Evolutionary conservation across 1,284 basidiomycete species (phyloP).

Genomic region (Irpex sp.): DNA sequence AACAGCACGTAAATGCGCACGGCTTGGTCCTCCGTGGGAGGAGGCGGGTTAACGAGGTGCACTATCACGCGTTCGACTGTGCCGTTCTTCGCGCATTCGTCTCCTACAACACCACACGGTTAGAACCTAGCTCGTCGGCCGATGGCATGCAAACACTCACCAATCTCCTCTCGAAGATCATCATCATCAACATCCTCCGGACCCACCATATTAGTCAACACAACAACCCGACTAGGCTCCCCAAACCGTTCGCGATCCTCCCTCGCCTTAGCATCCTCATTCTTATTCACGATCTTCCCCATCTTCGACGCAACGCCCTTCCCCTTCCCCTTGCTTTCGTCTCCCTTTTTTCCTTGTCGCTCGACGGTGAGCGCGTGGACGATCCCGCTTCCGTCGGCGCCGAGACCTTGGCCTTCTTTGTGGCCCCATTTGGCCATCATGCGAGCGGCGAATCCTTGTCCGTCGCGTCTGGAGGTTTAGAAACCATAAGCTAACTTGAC

Average conservation of each 20-base stretch:
- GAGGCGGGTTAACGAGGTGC: constrained; percentile 66
- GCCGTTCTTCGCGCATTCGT: constrained; percentile 86
- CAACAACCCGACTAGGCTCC: constrained; percentile 82
- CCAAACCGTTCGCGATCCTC: constrained; percentile 80
- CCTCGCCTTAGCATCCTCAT: constrained; percentile 67
- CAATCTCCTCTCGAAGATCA: constrained; percentile 82
- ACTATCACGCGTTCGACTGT: constrained; percentile 86
- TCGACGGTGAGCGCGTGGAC: constrained; percentile 83
- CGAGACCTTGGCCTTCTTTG: constrained; percentile 87
- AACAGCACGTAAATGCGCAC: constrained; percentile 85
- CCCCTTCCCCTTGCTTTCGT: constrained; percentile 22
- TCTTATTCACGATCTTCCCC: constrained; percentile 84
- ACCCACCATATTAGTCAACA: constrained; percentile 84
- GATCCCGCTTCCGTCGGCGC: constrained; percentile 78
- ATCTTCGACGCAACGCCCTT: constrained; percentile 48
- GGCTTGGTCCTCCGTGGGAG: constrained; percentile 55
- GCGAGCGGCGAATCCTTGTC: constrained; percentile 69
- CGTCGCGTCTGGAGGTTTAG: constrained; percentile 42
- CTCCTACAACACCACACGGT: constrained; percentile 53
- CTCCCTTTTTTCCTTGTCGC: constrained; percentile 30
- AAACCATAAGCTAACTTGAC: too few species aligned
- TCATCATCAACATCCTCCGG: constrained; percentile 79
- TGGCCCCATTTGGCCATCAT: constrained; percentile 94
- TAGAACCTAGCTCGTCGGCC: background rate
- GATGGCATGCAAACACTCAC: constrained; percentile 34